A percentile compares a stretch with the other conserved stretches of the same genome.
Conservation (phyloP, 1,139 yeast species). For the Pichia sp. region DNA sequence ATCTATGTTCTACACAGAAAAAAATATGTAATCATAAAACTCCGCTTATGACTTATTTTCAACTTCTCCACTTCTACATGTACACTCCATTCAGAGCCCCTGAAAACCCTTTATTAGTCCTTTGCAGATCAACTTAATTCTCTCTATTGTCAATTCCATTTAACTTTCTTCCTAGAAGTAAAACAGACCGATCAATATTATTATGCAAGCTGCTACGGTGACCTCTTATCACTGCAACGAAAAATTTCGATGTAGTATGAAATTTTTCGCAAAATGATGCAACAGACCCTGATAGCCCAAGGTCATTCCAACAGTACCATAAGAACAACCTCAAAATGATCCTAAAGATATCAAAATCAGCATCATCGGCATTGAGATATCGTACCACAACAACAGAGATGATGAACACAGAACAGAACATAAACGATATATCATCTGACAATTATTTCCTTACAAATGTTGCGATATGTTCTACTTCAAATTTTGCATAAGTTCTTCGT, state of each 20-base stretch:
- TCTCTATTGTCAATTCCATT: slow-evolving; percentile 63
- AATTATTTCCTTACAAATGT: slow-evolving; percentile 87
- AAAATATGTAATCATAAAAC: not conserved
- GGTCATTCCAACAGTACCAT: slow-evolving; percentile 92
- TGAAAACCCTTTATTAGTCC: not conserved
- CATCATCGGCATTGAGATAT: slow-evolving; percentile 43
- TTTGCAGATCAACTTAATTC: slow-evolving; percentile 10
- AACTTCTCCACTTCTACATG: not conserved
- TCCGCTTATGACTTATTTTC: too few relatives aligned
- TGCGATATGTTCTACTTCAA: slow-evolving; percentile 53
- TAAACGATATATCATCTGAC: slow-evolving; percentile 92
- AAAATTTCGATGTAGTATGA: slow-evolving; percentile 68
- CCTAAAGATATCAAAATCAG: slow-evolving; percentile 62
- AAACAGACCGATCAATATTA: slow-evolving; percentile 86
- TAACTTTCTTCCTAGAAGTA: slow-evolving; percentile 73
- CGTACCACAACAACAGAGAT: slow-evolving; percentile 81
- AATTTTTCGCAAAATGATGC: slow-evolving; percentile 75
- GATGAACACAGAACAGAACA: slow-evolving; percentile 78
- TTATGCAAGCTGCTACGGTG: slow-evolving; percentile 96
- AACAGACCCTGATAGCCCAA: slow-evolving; percentile 65
- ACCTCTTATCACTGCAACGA: slow-evolving; percentile 90
- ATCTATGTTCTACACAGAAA: not conserved
- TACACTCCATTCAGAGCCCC: not conserved
- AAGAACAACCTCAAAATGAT: slow-evolving; percentile 83
- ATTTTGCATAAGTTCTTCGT: slow-evolving; percentile 30